These are phyloP conservation scores for Ilex aquifolium DNA, from an alignment of 257 asterid genomes.

Conservation along the genomic window DNA sequence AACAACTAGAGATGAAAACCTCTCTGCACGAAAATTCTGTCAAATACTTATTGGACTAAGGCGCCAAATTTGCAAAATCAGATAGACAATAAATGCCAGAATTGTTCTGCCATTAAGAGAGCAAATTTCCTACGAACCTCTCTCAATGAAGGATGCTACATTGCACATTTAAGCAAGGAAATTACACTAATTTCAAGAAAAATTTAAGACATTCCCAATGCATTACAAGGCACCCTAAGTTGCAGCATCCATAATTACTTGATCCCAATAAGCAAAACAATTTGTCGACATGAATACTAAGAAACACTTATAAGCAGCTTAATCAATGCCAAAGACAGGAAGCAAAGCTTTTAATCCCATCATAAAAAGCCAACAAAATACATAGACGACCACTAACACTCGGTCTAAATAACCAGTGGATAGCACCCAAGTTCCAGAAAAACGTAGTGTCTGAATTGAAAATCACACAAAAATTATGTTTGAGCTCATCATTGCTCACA, in stretches of 20 bases:
- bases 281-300: neutral
- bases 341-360: neutral
- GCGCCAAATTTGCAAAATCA: neutral
- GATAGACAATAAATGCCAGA: too few species aligned
- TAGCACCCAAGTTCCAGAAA: too few species aligned
- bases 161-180: neutral
- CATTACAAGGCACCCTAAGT: neutral
- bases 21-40: neutral
- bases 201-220: neutral
- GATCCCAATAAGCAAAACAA: neutral
- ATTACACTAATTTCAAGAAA: neutral
- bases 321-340: neutral
- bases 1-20: neutral
- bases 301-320: neutral
- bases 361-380: neutral
- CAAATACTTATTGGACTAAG: neutral
- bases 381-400: neutral
- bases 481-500: too few species aligned
- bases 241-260: neutral
- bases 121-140: neutral
- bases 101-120: neutral
- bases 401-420: neutral
- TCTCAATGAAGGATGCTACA: neutral
- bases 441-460: too few species aligned
- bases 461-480: too few species aligned